Percentiles rank a stretch among this genome's conserved stretches.
Conservation (phyloP, 1,284 basidiomycete genomes). For the Hymenochaete sp. region DNA sequence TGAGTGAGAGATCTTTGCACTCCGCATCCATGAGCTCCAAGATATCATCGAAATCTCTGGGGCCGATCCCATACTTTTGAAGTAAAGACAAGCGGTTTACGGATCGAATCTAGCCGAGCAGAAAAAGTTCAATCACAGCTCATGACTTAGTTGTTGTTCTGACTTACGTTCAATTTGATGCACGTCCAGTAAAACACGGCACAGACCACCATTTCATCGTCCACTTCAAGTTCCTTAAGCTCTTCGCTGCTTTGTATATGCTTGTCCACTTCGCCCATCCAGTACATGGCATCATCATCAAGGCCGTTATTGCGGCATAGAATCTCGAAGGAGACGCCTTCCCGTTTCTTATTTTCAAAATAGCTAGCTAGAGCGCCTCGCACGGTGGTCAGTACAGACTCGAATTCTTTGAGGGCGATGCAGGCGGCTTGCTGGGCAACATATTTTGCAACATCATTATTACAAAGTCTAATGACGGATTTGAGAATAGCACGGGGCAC, state of each 20-base stretch:
- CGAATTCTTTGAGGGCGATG: conserved; percentile 27
- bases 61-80: conserved; percentile 5
- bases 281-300: conserved; percentile 17
- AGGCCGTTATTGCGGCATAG: conserved; percentile 18
- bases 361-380: conserved; percentile 21
- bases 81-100: conserved; percentile 11
- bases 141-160: not conserved
- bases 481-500: conserved; percentile 1
- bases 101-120: conserved; percentile 7
- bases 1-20: conserved; percentile 8
- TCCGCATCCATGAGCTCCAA: conserved; percentile 4
- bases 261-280: conserved; percentile 23
- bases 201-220: conserved; percentile 9
- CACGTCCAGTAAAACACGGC: conserved; percentile 19
- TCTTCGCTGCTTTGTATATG: conserved; percentile 14
- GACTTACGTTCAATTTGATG: conserved; percentile 16
- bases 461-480: conserved; percentile 22
- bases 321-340: conserved; percentile 14
- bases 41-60: conserved; percentile 10
- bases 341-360: not conserved
- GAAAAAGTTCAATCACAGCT: not conserved
- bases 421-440: conserved; percentile 30
- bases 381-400: conserved; percentile 24
- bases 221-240: conserved; percentile 6
- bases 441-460: conserved; percentile 27